Base-by-base conservation (phyloP, 164 flowering plant species). In the Nymphaea colorata region DNA sequence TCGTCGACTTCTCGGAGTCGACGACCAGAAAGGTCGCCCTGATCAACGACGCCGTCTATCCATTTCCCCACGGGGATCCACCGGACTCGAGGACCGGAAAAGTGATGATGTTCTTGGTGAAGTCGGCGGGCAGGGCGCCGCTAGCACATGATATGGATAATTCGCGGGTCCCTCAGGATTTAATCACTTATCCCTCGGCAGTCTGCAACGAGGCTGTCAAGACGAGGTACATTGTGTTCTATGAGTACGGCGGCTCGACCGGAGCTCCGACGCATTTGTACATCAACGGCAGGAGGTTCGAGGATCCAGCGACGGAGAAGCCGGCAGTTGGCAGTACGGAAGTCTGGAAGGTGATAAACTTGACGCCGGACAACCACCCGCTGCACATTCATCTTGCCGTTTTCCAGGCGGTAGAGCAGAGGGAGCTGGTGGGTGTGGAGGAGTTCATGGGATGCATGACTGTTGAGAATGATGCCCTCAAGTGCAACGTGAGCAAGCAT, bases 331-430 rank as follows among this genome's bases (percentile, higher is more conserved):
- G 96, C 71, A 53, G 88, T 6, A 76, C 74, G 0, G 98, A 93
- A 79, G 67, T 90, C 5, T 93, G 98, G 98, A 44, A 87, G 43
- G 85, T 93, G 77, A 93, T 93, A 68, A 93, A 93, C 76, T 80
- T 93, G 36, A 93, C 98, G 61, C 89, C 80, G 73, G 98, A 93
- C 42, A 88, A 90, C 66, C 98, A 93, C 68, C 55, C 55, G 2
- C 5, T 47, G 55, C 55, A 47, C 55, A 7, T 47, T 2, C 55
- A 47, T 4, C 12, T 47, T 7, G 55, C 55, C 12, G 12, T 10
- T 5, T 5, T 45, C 7, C 53, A 45, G 5, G 7, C 53, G 5
- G 11, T 45, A 5, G 53, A 45, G 11, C 53, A 45, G 53, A 45
- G 53, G 53, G 11, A 45, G 11, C 11, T 45, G 53, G 53, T 45